Conservation (phyloP, 1,284 basidiomycete genomes). For the Kwoniella shivajii region DNA sequence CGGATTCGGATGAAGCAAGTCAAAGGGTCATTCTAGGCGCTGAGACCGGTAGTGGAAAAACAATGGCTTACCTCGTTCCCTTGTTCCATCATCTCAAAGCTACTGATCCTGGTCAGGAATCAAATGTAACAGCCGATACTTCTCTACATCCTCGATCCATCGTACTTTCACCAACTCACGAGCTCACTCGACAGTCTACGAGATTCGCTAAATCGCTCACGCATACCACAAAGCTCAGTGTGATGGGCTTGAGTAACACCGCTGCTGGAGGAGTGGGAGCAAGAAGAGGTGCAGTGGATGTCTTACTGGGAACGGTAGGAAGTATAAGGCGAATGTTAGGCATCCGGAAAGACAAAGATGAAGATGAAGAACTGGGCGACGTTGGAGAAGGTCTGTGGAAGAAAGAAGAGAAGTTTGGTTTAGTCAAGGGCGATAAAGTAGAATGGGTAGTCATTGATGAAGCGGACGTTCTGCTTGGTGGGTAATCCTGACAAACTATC, state of each 20-base stretch:
- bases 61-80: slow-evolving; percentile 83
- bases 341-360: slow-evolving; percentile 17
- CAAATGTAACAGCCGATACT: not conserved
- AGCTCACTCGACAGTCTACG: slow-evolving; percentile 76
- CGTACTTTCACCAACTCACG: slow-evolving; percentile 82
- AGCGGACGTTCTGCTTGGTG: slow-evolving; percentile 84
- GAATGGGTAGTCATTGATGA: slow-evolving; percentile 88
- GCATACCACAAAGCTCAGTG: slow-evolving; percentile 72
- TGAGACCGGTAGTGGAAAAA: slow-evolving; percentile 88
- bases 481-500: no score
- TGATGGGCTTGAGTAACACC: slow-evolving; percentile 65
- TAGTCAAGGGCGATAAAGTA: slow-evolving; percentile 60
- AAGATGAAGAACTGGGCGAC: slow-evolving; percentile 12
- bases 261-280: slow-evolving; percentile 48
- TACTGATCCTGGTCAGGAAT: slow-evolving; percentile 33
- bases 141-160: slow-evolving; percentile 67
- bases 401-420: slow-evolving; percentile 11
- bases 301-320: slow-evolving; percentile 74
- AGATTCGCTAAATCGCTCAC: slow-evolving; percentile 70
- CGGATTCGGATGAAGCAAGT: slow-evolving; percentile 10
- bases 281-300: slow-evolving; percentile 58
- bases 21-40: slow-evolving; percentile 64
- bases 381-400: slow-evolving; percentile 7
- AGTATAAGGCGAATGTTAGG: slow-evolving; percentile 70
- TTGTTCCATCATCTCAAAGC: slow-evolving; percentile 74